phyloP scores from a whole-genome alignment of 306 rosid species.

The Dalbergia cultrata region DNA sequence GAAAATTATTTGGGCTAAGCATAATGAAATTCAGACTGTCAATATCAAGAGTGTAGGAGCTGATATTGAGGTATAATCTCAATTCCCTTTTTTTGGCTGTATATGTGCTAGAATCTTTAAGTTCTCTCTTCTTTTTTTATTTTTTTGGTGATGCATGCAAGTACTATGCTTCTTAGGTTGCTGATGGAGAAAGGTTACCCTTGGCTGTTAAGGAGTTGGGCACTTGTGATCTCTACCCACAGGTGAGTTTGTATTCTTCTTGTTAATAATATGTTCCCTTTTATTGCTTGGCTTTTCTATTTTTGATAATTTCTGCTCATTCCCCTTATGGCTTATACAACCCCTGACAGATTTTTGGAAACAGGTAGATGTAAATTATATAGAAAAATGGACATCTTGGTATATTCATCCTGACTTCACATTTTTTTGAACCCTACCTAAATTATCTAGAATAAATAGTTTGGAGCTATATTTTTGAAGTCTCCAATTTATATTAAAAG shows the following conservation, averaged over 20 bases:
- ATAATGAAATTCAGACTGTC: constrained; percentile 96
- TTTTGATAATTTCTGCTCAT: constrained; percentile 34
- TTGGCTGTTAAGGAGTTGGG: constrained; percentile 99
- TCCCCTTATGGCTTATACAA: constrained; percentile 35
- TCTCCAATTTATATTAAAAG: constrained; percentile 27
- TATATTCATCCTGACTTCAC: constrained; percentile 27
- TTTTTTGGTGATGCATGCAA: constrained; percentile 31
- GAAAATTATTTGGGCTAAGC: constrained; percentile 98
- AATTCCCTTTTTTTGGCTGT: constrained; percentile 27
- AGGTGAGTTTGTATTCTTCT: constrained; percentile 61
- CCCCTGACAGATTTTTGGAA: constrained; percentile 32
- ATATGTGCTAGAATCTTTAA: constrained; percentile 25
- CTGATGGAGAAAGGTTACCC: constrained; percentile 98
- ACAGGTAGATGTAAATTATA: constrained; percentile 9
- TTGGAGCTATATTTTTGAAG: constrained; percentile 25
- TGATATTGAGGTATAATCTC: constrained; percentile 82
- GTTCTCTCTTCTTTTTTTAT: constrained; percentile 15
- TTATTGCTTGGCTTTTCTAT: constrained; percentile 29
- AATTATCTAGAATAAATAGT: background rate
- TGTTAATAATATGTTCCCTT: constrained; percentile 32
- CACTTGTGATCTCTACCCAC: constrained; percentile 98
- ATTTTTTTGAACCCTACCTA: constrained; percentile 6
- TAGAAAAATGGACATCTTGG: constrained; percentile 35
- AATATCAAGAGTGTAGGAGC: constrained; percentile 95
- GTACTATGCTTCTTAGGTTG: constrained; percentile 68